Evolutionary conservation across 2,329 filamentous ascomycete species (phyloP), one percentile per base, ranked within the genome.

Genomic region (Drechslera avenae): DNA sequence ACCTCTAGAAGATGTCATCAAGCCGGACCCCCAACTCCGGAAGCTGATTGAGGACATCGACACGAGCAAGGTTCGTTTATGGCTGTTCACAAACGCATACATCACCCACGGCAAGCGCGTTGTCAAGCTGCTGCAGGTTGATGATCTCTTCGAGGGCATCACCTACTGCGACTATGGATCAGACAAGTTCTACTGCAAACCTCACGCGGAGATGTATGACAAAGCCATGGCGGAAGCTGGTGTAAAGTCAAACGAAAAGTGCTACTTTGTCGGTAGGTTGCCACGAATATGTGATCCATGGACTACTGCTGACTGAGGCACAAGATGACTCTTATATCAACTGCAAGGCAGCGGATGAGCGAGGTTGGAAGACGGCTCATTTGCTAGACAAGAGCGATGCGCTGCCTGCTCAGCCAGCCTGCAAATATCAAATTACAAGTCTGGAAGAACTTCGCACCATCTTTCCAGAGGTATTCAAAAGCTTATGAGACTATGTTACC

Each of bases 71-170:
- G 89, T 97, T 57, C 91, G 86, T 57, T 78, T 91, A 23, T 99
- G 95, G 94, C 84, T 99, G 2, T 88, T 99, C 66, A 99, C 95
- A 2, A 99, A 99, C 68, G 94, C 95, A 17, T 97, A 99, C 67
- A 79, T 95, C 58, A 97, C 81, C 28, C 94, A 99, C 67, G 94
- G 86, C 26, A 86, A 84, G 67, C 79, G 91, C 34, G 94, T 99
- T 0, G 85, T 97, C 10, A 85, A 82, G 53, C 78, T 99, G 16
- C 79, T 99, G 2, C 86, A 83, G 2, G 79, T 99, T 18, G 91
- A 95, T 1, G 90, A 96, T 69, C 77, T 93, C 19, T 99, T 99
- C 68, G 93, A 97, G 57, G 94, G 94, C 6, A 85, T 97, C 54
- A 99, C 94, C 0, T 99, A 86, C 73, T 99, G 95, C 70, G 90